phyloP scores from a whole-genome alignment of 139 green algal species.

The Auxenochlorella protothecoides region DNA sequence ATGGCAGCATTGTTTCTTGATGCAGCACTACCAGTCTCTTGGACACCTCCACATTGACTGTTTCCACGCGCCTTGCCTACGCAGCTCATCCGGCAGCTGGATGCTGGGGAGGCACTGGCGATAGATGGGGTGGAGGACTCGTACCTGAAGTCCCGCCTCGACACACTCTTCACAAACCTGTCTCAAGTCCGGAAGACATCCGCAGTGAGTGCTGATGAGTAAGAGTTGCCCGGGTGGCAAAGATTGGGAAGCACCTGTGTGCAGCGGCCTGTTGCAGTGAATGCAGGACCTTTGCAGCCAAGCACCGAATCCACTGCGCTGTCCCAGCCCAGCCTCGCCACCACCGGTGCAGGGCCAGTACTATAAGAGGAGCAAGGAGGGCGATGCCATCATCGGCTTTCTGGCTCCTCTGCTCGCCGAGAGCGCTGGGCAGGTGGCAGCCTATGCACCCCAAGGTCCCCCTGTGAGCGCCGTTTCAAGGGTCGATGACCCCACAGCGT shows the following conservation, averaged over 20 bases:
- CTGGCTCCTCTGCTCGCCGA: conserved; percentile 33
- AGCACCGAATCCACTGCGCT: no score
- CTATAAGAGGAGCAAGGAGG: conserved; percentile 5
- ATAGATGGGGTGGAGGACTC: conserved; percentile 23
- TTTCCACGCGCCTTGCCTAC: background rate
- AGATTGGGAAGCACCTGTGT: no score
- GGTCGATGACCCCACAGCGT: no score
- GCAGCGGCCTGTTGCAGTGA: no score
- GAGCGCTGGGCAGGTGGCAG: conserved; percentile 12
- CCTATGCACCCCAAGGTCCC: background rate
- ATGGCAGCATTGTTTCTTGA: no score
- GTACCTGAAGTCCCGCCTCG: conserved; percentile 13
- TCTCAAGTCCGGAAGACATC: conserved; percentile 20
- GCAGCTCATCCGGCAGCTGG: conserved; percentile 28
- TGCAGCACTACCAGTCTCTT: no score
- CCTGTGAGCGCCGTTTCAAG: no score
- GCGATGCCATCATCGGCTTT: conserved; percentile 12
- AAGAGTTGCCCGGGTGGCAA: no score
- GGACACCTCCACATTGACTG: background rate
- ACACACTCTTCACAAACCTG: conserved; percentile 27
- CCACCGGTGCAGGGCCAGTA: conserved; percentile 18
- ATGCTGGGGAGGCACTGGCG: conserved; percentile 26
- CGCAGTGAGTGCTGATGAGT: conserved; percentile 4
- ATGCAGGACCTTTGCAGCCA: no score
- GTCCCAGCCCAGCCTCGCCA: no score